These are phyloP conservation scores for Astraeus odoratus DNA, from an alignment of 768 basidiomycete genomes.

Conservation along the genomic window DNA sequence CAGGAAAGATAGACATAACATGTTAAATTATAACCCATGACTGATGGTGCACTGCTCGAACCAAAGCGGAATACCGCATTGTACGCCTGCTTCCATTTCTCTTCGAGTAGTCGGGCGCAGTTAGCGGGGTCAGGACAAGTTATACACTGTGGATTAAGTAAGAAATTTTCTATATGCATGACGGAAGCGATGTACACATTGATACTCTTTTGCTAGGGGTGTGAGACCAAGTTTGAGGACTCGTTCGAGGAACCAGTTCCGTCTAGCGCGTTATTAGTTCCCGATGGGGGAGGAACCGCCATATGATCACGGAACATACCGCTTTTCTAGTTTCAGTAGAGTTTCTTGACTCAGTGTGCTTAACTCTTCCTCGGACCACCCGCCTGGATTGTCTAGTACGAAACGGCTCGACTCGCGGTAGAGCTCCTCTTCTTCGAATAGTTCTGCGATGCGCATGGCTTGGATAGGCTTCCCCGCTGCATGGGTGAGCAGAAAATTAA, in stretches of 20 bases:
- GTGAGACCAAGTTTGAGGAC: slow-evolving; percentile 87
- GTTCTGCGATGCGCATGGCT: slow-evolving; percentile 86
- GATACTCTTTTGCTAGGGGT: slow-evolving; percentile 87
- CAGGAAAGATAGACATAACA: not conserved
- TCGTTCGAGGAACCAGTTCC: slow-evolving; percentile 94
- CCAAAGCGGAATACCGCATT: slow-evolving; percentile 84
- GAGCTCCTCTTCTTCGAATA: slow-evolving; percentile 84
- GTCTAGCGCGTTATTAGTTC: slow-evolving; percentile 32
- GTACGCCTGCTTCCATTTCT: slow-evolving; percentile 91
- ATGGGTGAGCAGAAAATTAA: slow-evolving; percentile 83
- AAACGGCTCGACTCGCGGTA: slow-evolving; percentile 90
- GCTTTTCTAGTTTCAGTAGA: slow-evolving; percentile 81
- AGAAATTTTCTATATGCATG: not conserved
- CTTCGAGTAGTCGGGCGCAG: slow-evolving; percentile 83
- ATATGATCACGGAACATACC: slow-evolving; percentile 34
- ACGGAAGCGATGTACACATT: slow-evolving; percentile 56
- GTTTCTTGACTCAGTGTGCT: slow-evolving; percentile 79
- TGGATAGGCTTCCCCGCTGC: slow-evolving; percentile 91
- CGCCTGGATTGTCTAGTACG: slow-evolving; percentile 87
- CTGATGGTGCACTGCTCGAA: slow-evolving; percentile 13
- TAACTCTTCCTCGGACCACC: slow-evolving; percentile 74
- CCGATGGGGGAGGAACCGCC: not conserved
- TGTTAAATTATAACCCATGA: not conserved
- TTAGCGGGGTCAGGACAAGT: slow-evolving; percentile 75
- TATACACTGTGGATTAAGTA: slow-evolving; percentile 45